A percentile compares a stretch with the other conserved stretches of the same genome.
Conservation (phyloP, 2,329 filamentous ascomycete genomes). For the Mycosphaerella sp. region DNA sequence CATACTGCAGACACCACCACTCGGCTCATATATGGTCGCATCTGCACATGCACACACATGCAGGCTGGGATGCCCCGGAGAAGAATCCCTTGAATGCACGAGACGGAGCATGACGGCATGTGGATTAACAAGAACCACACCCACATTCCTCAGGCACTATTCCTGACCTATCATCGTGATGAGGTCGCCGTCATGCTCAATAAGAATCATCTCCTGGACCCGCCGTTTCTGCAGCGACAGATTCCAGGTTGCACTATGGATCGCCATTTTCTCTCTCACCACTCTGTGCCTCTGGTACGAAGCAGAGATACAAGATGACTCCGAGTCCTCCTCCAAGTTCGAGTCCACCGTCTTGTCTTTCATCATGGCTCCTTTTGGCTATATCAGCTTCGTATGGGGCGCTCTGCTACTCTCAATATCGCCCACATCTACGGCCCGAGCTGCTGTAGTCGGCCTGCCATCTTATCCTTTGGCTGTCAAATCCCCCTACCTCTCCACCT, state of each 20-base stretch:
- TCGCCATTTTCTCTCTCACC: not conserved
- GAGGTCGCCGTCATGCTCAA: not conserved
- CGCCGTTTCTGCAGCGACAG: not conserved
- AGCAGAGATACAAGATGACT: not conserved
- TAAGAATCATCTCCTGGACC: not conserved
- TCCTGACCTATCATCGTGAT: not conserved
- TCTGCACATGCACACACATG: too few relatives aligned
- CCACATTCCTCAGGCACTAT: not conserved
- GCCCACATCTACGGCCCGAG: too few relatives aligned
- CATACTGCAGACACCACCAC: too few relatives aligned
- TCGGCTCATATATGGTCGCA: too few relatives aligned
- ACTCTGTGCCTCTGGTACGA: not conserved
- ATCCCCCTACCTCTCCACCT: constrained; percentile 33
- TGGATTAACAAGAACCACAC: not conserved
- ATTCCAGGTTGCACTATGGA: too few relatives aligned
- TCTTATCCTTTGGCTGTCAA: constrained; percentile 31
- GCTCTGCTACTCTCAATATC: not conserved
- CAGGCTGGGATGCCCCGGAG: too few relatives aligned
- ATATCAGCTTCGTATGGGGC: not conserved
- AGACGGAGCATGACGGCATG: too few relatives aligned
- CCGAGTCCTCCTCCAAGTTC: too few relatives aligned
- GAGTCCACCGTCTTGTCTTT: not conserved
- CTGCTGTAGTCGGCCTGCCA: constrained; percentile 15
- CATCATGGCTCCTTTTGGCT: not conserved
- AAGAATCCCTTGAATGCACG: too few relatives aligned